Evolutionary conservation across 495 filamentous ascomycete genomes (phyloP).

Genomic region (Aspergillus campestris): DNA sequence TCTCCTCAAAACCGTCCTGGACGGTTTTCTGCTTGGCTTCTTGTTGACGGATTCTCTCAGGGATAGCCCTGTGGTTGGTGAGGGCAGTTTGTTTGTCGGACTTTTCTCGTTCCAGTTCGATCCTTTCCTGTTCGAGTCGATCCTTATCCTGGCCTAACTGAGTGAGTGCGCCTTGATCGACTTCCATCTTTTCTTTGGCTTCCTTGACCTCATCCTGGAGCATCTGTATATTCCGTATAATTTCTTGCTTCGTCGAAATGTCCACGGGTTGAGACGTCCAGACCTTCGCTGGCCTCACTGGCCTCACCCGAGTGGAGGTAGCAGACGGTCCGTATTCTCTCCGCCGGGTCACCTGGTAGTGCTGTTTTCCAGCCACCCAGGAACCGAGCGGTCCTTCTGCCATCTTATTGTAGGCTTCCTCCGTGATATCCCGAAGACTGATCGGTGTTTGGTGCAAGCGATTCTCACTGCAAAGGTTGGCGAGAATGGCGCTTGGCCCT

Average conservation of each 20-base stretch:
- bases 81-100: slow-evolving; percentile 49
- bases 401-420: slow-evolving; percentile 54
- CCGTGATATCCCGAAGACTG: slow-evolving; percentile 48
- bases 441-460: slow-evolving; percentile 60
- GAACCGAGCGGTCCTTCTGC: slow-evolving; percentile 41
- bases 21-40: slow-evolving; percentile 40
- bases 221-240: slow-evolving; percentile 34
- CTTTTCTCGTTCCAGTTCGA: slow-evolving; percentile 46
- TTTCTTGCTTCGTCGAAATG: slow-evolving; percentile 43
- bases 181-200: slow-evolving; percentile 23
- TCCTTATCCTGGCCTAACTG: slow-evolving; percentile 22
- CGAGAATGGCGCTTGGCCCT: slow-evolving; percentile 76
- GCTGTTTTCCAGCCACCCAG: slow-evolving; percentile 56
- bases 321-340: slow-evolving; percentile 66
- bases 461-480: slow-evolving; percentile 70
- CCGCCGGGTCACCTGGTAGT: slow-evolving; percentile 53
- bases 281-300: slow-evolving; percentile 44
- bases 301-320: slow-evolving; percentile 52
- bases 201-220: slow-evolving; percentile 35
- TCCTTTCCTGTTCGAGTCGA: slow-evolving; percentile 27
- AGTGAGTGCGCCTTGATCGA: slow-evolving; percentile 28
- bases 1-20: slow-evolving; percentile 32
- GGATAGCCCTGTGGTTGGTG: slow-evolving; percentile 55
- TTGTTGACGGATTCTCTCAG: slow-evolving; percentile 59
- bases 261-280: slow-evolving; percentile 80